These are phyloP conservation scores for Rhizophagus clarus DNA, from an alignment of 192 early-diverging fungal species.

Conservation along the genomic window DNA sequence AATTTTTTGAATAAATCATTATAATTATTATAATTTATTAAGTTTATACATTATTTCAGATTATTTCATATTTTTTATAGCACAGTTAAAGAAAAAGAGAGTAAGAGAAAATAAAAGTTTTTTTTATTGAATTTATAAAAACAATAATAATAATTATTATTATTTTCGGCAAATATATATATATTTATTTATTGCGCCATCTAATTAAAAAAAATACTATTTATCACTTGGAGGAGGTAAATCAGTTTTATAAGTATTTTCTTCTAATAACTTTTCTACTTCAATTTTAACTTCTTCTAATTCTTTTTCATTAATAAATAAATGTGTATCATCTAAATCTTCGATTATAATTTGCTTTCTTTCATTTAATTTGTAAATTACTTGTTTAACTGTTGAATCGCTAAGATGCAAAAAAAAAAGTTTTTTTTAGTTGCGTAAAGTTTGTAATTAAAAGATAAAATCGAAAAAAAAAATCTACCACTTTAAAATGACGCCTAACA, in stretches of 20 bases:
- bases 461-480: neutral
- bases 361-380: slow-evolving; percentile 71
- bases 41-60: too few species aligned
- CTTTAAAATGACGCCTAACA: neutral
- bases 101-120: too few species aligned
- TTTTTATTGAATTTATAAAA: too few species aligned
- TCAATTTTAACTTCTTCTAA: slow-evolving; percentile 59
- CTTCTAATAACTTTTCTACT: slow-evolving; percentile 73
- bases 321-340: slow-evolving; percentile 80
- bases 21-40: too few species aligned
- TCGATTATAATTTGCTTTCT: slow-evolving; percentile 75
- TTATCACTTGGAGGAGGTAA: slow-evolving; percentile 18
- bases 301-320: slow-evolving; percentile 70
- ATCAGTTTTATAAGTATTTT: slow-evolving; percentile 69
- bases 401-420: slow-evolving; percentile 40
- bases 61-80: too few species aligned
- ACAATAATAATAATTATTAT: too few species aligned
- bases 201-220: neutral
- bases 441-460: neutral
- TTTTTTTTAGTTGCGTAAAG: neutral
- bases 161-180: too few species aligned
- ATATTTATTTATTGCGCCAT: too few species aligned
- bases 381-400: slow-evolving; percentile 76
- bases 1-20: too few species aligned
- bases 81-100: too few species aligned